Conservation (phyloP, 441 rosid genomes). For the Pelargonium australe region DNA sequence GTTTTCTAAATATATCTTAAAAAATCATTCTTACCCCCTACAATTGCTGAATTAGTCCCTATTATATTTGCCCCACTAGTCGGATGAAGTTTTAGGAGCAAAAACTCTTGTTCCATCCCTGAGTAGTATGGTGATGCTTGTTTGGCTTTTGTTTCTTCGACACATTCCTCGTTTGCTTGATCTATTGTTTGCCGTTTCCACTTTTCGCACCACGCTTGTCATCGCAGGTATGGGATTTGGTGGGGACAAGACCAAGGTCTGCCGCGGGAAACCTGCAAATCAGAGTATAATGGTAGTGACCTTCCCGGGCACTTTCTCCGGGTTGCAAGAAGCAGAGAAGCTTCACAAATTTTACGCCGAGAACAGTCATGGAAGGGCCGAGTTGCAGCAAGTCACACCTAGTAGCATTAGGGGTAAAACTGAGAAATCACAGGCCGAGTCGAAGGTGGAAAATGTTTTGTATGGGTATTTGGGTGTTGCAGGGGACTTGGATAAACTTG, state of each 20-base stretch:
- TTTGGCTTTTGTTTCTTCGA: not conserved
- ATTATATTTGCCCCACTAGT: too few species aligned
- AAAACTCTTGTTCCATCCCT: too few species aligned
- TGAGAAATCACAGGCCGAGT: not conserved
- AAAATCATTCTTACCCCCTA: too few species aligned
- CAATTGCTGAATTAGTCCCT: too few species aligned
- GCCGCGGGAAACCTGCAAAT: conserved; percentile 32
- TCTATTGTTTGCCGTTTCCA: conserved; percentile 1
- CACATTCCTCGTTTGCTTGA: not conserved
- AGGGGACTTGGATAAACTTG: conserved; percentile 36
- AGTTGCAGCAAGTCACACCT: conserved; percentile 15
- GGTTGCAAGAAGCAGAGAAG: conserved; percentile 32
- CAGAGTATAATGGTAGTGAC: conserved; percentile 32
- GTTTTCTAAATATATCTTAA: too few species aligned
- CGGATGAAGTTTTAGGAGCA: too few species aligned
- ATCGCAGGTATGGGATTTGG: conserved; percentile 29
- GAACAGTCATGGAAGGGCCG: conserved; percentile 29
- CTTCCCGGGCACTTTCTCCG: conserved; percentile 29
- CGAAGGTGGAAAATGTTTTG: conserved; percentile 11
- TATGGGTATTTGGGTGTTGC: conserved; percentile 40
- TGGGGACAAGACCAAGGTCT: conserved; percentile 21
- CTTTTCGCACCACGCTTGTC: conserved; percentile 5
- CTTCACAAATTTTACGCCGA: conserved; percentile 26
- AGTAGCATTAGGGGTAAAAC: conserved; percentile 4
- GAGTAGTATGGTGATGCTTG: not conserved